These are phyloP conservation scores for Dendrocalamus latiflorus DNA, from an alignment of 202 grass and related monocot species.

Conservation along the genomic window DNA sequence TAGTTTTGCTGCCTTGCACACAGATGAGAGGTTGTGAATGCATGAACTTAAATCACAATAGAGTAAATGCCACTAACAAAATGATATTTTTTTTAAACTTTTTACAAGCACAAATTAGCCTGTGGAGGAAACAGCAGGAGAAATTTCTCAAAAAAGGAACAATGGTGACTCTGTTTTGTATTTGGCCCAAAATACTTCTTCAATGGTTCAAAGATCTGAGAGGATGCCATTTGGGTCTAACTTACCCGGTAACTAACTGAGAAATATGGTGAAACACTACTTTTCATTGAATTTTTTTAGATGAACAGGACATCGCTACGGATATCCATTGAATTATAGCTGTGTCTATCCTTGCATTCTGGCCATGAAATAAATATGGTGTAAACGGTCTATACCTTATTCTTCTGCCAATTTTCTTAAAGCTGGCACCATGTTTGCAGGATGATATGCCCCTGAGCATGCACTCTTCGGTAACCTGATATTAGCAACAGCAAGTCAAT, in stretches of 20 bases:
- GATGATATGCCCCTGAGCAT: conserved; percentile 74
- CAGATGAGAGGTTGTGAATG: neutral
- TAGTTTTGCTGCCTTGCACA: neutral
- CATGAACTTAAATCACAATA: neutral
- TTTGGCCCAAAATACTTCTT: neutral
- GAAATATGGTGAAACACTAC: neutral
- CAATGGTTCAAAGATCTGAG: neutral
- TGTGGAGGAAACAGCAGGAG: neutral
- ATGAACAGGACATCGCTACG: no score
- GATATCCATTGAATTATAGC: neutral
- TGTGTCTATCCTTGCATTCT: neutral
- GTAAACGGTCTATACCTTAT: conserved; percentile 54
- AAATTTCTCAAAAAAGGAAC: neutral
- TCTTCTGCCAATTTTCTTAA: conserved; percentile 86
- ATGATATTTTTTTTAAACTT: neutral
- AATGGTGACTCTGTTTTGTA: neutral
- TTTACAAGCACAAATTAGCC: neutral
- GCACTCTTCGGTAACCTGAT: conserved; percentile 89
- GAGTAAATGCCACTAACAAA: neutral
- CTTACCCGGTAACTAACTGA: neutral
- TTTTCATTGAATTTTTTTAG: no score
- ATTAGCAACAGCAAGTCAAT: conserved; percentile 17
- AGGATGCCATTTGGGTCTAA: neutral
- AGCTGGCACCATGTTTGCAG: conserved; percentile 81
- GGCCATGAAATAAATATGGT: neutral